These are phyloP conservation scores for Lumnitzera littorea DNA, from an alignment of 345 rosid genomes.

Conservation along the genomic window DNA sequence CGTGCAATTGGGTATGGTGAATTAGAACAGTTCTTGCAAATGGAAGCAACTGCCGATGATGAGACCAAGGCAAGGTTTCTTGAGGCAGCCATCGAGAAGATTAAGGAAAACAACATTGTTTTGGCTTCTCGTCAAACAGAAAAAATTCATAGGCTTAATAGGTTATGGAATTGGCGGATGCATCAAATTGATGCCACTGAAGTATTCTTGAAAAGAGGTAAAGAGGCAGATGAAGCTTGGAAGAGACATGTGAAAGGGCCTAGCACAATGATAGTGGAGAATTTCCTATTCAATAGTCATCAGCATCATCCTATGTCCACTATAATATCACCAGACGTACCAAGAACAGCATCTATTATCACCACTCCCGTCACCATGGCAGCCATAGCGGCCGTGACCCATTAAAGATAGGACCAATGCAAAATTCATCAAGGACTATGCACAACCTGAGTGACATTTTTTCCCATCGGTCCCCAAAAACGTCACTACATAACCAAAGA, in stretches of 20 bases:
- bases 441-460: no score
- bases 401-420: conserved; percentile 4
- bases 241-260: conserved; percentile 52
- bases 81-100: conserved; percentile 39
- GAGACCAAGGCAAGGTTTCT: conserved; percentile 24
- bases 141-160: conserved; percentile 48
- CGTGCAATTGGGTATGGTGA: conserved; percentile 81
- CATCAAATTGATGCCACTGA: conserved; percentile 76
- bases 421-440: no score
- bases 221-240: conserved; percentile 61
- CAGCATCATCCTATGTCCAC: conserved; percentile 14
- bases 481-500: no score
- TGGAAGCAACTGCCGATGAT: conserved; percentile 20
- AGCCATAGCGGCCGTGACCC: conserved; percentile 40
- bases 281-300: conserved; percentile 27
- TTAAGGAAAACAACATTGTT: conserved; percentile 50
- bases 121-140: conserved; percentile 51
- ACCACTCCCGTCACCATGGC: conserved; percentile 20
- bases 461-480: no score
- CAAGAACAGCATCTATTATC: background rate
- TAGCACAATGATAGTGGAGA: conserved; percentile 35
- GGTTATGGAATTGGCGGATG: conserved; percentile 53
- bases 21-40: conserved; percentile 47
- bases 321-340: background rate
- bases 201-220: conserved; percentile 46